phyloP scores from a whole-genome alignment of 108 stramenopile species.

The Pseudonitzschia delicatissima region DNA sequence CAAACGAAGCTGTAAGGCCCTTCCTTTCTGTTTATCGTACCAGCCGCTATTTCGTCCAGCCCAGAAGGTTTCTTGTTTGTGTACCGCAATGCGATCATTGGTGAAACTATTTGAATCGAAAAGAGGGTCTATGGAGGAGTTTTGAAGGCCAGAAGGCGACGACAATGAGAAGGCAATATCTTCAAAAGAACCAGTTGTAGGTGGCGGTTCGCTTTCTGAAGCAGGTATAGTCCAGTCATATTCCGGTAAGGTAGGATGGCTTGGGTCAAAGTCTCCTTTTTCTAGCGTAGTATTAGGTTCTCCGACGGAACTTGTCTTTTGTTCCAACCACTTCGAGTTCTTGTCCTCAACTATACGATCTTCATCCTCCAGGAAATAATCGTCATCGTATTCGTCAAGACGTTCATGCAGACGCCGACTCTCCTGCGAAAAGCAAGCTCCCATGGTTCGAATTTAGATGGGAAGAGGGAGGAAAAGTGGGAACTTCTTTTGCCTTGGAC shows the following conservation, averaged over 20 bases:
- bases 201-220: conserved; percentile 7
- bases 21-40: conserved; percentile 22
- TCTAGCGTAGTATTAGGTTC: neutral
- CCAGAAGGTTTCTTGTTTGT: neutral
- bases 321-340: conserved; percentile 20
- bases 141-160: neutral
- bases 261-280: neutral
- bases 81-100: neutral
- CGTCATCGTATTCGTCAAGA: conserved; percentile 26
- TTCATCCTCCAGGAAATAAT: conserved; percentile 26
- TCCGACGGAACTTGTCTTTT: neutral
- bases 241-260: neutral
- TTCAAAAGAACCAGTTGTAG: neutral
- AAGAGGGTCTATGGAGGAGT: neutral
- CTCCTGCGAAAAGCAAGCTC: conserved; percentile 15
- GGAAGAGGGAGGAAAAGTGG: neutral
- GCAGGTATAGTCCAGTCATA: neutral
- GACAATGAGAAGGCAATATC: neutral
- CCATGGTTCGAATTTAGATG: conserved; percentile 12
- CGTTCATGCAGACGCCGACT: conserved; percentile 16
- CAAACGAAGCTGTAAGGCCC: conserved; percentile 30
- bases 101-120: neutral
- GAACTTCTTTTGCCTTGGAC: neutral
- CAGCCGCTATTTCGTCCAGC: neutral
- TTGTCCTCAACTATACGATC: conserved; percentile 26